Evolutionary conservation across 306 rosid genomes (phyloP).

Genomic region (Lathyrus tuberosus): DNA sequence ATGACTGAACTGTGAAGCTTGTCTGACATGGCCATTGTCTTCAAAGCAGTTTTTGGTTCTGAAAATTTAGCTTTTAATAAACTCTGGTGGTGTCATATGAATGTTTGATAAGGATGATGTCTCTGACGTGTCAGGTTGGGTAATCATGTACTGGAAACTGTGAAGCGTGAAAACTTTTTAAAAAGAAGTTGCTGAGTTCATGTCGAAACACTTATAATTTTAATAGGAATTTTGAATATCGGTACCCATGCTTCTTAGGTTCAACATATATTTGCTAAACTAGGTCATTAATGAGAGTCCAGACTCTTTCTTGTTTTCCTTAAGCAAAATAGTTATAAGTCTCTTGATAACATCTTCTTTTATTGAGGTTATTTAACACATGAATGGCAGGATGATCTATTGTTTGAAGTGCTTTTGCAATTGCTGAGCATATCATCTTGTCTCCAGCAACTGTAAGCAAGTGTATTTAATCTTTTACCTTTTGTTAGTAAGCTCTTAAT

Average conservation of each 20-base stretch:
- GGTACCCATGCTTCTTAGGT: slow-evolving; percentile 3
- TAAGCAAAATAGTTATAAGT: slow-evolving; percentile 18
- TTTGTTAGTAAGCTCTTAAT: slow-evolving; percentile 20
- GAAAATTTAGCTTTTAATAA: slow-evolving; percentile 5
- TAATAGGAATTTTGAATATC: slow-evolving; percentile 13
- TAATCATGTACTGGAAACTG: slow-evolving; percentile 29
- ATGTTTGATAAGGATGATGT: slow-evolving; percentile 14
- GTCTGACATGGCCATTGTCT: slow-evolving; percentile 13
- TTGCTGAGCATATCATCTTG: slow-evolving; percentile 56
- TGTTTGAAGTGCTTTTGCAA: slow-evolving; percentile 81
- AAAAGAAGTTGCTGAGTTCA: not conserved
- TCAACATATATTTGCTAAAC: slow-evolving; percentile 25
- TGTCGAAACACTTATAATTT: slow-evolving; percentile 16
- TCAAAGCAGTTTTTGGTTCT: slow-evolving; percentile 17
- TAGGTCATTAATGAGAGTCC: slow-evolving; percentile 23
- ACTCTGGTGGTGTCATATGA: slow-evolving; percentile 9
- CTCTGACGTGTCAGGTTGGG: slow-evolving; percentile 15
- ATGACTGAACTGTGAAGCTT: slow-evolving; percentile 10
- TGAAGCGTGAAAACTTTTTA: slow-evolving; percentile 1
- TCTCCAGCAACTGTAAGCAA: slow-evolving; percentile 60
- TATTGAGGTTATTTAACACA: slow-evolving; percentile 21
- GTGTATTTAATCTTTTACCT: slow-evolving; percentile 30
- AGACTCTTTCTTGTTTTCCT: slow-evolving; percentile 25
- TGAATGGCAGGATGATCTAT: slow-evolving; percentile 81
- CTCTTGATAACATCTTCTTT: slow-evolving; percentile 22